These are phyloP conservation scores for Trametes hirsuta DNA, from an alignment of 1,284 basidiomycete genomes.

Conservation along the genomic window DNA sequence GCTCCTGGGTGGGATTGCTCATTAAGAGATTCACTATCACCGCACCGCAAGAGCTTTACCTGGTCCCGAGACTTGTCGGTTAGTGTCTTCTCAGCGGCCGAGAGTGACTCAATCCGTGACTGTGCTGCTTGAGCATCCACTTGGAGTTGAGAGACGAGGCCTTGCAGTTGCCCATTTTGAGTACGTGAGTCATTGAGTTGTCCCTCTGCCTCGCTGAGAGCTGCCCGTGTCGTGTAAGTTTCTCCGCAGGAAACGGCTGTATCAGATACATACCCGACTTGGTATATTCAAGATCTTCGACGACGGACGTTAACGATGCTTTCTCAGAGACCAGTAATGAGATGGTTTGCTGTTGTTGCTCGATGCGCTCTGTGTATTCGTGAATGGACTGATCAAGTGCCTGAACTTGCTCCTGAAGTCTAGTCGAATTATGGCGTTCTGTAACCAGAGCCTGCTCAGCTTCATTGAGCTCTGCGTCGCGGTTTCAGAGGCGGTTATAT, in stretches of 20 bases:
- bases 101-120: constrained; percentile 45
- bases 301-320: constrained; percentile 34
- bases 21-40: neutral
- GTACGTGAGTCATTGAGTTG: constrained; percentile 48
- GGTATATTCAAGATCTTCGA: constrained; percentile 38
- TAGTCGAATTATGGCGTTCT: constrained; percentile 25
- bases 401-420: constrained; percentile 28
- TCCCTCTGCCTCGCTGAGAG: constrained; percentile 47
- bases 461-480: constrained; percentile 21
- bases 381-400: constrained; percentile 27
- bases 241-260: neutral
- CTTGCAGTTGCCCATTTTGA: constrained; percentile 43
- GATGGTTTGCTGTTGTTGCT: constrained; percentile 43
- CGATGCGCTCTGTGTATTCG: constrained; percentile 28
- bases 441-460: constrained; percentile 22
- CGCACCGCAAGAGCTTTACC: constrained; percentile 40
- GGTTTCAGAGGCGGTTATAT: neutral
- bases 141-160: constrained; percentile 47
- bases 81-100: constrained; percentile 55
- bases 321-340: constrained; percentile 44
- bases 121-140: constrained; percentile 35
- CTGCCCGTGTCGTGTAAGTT: constrained; percentile 37
- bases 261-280: constrained; percentile 37
- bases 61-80: constrained; percentile 64
- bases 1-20: constrained; percentile 49